These are phyloP conservation scores for Albugo laibachii DNA, from an alignment of 352 stramenopile species.

Conservation along the genomic window DNA sequence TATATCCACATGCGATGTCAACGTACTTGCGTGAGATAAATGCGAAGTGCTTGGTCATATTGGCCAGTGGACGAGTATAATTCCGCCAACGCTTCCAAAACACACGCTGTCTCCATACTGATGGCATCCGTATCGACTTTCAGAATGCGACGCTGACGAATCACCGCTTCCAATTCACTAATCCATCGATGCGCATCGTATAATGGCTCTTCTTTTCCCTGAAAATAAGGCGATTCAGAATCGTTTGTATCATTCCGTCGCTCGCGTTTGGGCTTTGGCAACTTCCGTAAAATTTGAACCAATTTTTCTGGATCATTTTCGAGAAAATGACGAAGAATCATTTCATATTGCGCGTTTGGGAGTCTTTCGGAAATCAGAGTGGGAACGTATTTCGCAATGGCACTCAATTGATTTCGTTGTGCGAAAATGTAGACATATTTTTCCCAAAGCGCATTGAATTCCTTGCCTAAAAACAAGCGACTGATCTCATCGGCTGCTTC, in stretches of 20 bases:
- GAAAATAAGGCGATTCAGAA: constrained; percentile 37
- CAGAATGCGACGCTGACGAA: constrained; percentile 44
- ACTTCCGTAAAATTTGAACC: constrained; percentile 62
- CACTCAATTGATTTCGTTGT: constrained; percentile 44
- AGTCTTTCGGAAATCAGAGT: constrained; percentile 34
- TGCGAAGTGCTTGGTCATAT: constrained; percentile 61
- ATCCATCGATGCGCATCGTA: constrained; percentile 70
- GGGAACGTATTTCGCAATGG: constrained; percentile 53
- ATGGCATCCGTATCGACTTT: constrained; percentile 20
- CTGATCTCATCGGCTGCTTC: constrained; percentile 52
- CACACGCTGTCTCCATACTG: constrained; percentile 60
- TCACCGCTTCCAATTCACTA: constrained; percentile 55
- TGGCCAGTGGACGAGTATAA: constrained; percentile 67
- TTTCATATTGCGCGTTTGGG: constrained; percentile 56
- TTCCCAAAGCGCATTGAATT: constrained; percentile 50
- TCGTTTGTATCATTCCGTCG: constrained; percentile 6
- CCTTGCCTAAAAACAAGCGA: constrained; percentile 41
- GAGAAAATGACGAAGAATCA: constrained; percentile 71
- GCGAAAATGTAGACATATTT: constrained; percentile 80
- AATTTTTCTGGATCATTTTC: constrained; percentile 57
- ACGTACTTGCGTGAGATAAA: constrained; percentile 64
- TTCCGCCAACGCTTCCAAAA: constrained; percentile 66
- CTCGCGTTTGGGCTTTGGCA: constrained; percentile 44
- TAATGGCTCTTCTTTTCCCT: constrained; percentile 34
- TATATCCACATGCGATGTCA: too few species aligned